These are phyloP conservation scores for Talaromyces albobiverticillius DNA, from an alignment of 2,329 filamentous ascomycete species.

Conservation along the genomic window DNA sequence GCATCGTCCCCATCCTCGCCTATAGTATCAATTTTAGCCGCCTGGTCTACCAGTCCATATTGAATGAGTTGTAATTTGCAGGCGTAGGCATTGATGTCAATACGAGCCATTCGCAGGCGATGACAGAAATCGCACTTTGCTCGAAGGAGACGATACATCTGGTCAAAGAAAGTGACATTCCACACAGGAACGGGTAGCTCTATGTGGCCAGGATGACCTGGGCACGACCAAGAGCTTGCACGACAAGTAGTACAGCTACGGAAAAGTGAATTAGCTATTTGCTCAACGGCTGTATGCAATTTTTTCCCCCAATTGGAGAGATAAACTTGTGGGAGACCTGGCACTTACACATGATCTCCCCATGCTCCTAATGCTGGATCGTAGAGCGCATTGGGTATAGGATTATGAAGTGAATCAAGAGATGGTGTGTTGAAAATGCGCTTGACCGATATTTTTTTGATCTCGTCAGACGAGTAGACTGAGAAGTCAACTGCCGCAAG, in stretches of 20 bases:
- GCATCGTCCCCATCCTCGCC: conserved; percentile 57
- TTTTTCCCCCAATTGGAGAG: background rate
- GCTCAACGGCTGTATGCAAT: background rate
- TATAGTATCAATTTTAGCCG: conserved; percentile 56
- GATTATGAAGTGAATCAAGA: conserved; percentile 89
- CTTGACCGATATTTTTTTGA: conserved; percentile 86
- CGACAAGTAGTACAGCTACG: conserved; percentile 90
- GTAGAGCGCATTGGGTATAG: conserved; percentile 86
- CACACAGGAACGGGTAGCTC: conserved; percentile 91
- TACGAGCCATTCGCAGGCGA: conserved; percentile 73
- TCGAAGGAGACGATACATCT: conserved; percentile 78
- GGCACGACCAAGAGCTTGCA: conserved; percentile 74
- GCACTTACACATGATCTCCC: conserved; percentile 72
- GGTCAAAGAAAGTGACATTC: conserved; percentile 95
- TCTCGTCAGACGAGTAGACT: conserved; percentile 77
- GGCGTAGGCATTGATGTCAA: conserved; percentile 71
- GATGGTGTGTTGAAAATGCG: conserved; percentile 89
- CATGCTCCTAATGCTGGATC: conserved; percentile 89
- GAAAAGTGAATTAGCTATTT: conserved; percentile 13
- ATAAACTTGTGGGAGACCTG: conserved; percentile 6
- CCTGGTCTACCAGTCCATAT: conserved; percentile 74
- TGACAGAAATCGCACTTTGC: conserved; percentile 91
- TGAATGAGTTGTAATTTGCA: conserved; percentile 86
- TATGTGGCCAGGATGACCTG: conserved; percentile 92
- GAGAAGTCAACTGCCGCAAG: conserved; percentile 88